These are phyloP conservation scores for Ogataea populi-albae DNA, from an alignment of 805 yeast genomes.

Conservation along the genomic window DNA sequence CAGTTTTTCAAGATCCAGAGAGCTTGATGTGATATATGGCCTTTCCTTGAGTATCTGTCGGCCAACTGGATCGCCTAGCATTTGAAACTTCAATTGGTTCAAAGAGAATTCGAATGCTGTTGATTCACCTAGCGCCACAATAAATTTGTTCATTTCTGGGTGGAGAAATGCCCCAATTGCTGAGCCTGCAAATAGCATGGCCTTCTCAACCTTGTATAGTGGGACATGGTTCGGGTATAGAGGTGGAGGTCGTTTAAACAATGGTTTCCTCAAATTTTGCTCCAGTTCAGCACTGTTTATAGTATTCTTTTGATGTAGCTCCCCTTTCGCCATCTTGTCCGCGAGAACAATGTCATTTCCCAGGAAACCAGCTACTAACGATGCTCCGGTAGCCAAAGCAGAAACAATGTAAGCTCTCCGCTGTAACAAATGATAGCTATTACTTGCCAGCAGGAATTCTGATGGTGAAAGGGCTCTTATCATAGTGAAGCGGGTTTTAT, in stretches of 20 bases:
- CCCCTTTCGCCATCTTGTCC: slow-evolving; percentile 53
- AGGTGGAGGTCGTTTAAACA: slow-evolving; percentile 40
- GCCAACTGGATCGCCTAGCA: slow-evolving; percentile 76
- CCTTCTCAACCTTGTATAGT: slow-evolving; percentile 57
- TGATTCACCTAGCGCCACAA: slow-evolving; percentile 85
- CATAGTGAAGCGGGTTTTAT: too few relatives aligned
- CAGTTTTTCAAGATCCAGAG: slow-evolving; percentile 62
- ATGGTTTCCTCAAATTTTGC: slow-evolving; percentile 19
- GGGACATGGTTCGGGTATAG: slow-evolving; percentile 81
- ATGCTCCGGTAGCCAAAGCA: slow-evolving; percentile 16
- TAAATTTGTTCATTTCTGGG: slow-evolving; percentile 72
- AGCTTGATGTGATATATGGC: slow-evolving; percentile 77
- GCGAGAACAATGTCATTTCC: slow-evolving; percentile 53
- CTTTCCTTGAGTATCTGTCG: slow-evolving; percentile 72
- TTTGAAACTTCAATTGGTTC: slow-evolving; percentile 56
- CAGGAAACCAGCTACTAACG: slow-evolving; percentile 15
- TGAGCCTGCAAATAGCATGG: slow-evolving; percentile 63
- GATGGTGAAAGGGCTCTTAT: too few relatives aligned
- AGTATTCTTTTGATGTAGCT: slow-evolving; percentile 37
- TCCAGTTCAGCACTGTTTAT: slow-evolving; percentile 28
- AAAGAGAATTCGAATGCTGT: slow-evolving; percentile 76
- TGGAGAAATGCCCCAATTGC: slow-evolving; percentile 75
- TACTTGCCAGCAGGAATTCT: too few relatives aligned
- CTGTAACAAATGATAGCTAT: background rate
- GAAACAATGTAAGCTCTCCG: slow-evolving; percentile 13